Evolutionary conservation across 805 yeast species (phyloP).

Genomic region (Saturnispora kantuleensis): DNA sequence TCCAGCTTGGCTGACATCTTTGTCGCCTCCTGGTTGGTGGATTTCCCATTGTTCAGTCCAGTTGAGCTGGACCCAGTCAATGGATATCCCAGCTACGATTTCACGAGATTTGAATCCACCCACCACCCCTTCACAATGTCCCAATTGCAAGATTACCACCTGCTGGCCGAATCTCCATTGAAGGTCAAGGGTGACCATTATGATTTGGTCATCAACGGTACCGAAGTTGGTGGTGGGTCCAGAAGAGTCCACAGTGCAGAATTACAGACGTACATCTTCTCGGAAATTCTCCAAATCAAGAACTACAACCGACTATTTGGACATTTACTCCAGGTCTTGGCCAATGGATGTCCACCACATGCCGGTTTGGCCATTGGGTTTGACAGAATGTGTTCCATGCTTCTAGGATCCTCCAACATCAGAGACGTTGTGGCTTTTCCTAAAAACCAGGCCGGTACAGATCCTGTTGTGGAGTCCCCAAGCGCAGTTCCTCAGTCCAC

Average conservation of each 20-base stretch:
- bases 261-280: slow-evolving; percentile 65
- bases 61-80: slow-evolving; percentile 28
- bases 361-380: slow-evolving; percentile 96
- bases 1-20: slow-evolving; percentile 28
- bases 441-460: slow-evolving; percentile 80
- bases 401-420: slow-evolving; percentile 65
- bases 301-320: slow-evolving; percentile 65
- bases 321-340: slow-evolving; percentile 72
- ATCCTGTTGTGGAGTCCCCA: slow-evolving; percentile 83
- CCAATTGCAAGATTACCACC: slow-evolving; percentile 53
- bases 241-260: slow-evolving; percentile 84
- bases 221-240: slow-evolving; percentile 96
- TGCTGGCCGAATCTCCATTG: slow-evolving; percentile 45
- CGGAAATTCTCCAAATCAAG: slow-evolving; percentile 48
- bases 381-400: slow-evolving; percentile 87
- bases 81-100: slow-evolving; percentile 54
- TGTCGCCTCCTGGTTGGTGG: slow-evolving; percentile 78
- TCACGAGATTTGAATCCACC: slow-evolving; percentile 47
- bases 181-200: slow-evolving; percentile 81
- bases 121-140: slow-evolving; percentile 99
- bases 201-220: slow-evolving; percentile 88
- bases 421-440: slow-evolving; percentile 96
- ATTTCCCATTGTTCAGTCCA: slow-evolving; percentile 89
- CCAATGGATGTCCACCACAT: slow-evolving; percentile 96
- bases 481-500: slow-evolving; percentile 43